These are phyloP conservation scores for Brassica nigra DNA, from an alignment of 345 rosid genomes.

Conservation along the genomic window DNA sequence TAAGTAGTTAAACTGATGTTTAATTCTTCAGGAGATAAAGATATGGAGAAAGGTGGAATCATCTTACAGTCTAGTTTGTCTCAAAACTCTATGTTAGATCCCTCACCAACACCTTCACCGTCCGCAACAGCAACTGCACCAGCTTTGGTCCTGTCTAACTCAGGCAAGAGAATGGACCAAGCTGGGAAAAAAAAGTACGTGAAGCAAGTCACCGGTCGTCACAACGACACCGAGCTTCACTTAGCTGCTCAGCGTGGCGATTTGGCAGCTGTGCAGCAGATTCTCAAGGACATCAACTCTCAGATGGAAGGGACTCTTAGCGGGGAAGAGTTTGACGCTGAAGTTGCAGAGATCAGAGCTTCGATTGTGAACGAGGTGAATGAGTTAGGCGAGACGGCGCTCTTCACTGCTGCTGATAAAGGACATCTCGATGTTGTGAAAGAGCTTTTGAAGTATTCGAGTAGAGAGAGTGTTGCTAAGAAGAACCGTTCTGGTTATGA, in stretches of 20 bases:
- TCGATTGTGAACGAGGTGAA: constrained; percentile 89
- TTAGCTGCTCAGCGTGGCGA: constrained; percentile 90
- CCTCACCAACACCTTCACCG: constrained; percentile 73
- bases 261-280: constrained; percentile 67
- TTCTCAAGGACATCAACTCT: constrained; percentile 67
- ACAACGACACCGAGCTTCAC: constrained; percentile 88
- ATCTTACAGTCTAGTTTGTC: constrained; percentile 42
- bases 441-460: constrained; percentile 82
- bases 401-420: constrained; percentile 89
- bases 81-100: constrained; percentile 50
- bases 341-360: constrained; percentile 83
- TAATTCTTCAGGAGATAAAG: constrained; percentile 49
- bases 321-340: constrained; percentile 75
- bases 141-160: constrained; percentile 73
- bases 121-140: constrained; percentile 77
- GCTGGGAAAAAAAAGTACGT: constrained; percentile 88
- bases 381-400: constrained; percentile 88
- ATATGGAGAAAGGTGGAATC: constrained; percentile 65
- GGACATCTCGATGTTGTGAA: constrained; percentile 88
- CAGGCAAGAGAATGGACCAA: constrained; percentile 90
- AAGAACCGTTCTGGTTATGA: constrained; percentile 81
- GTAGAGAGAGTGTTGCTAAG: constrained; percentile 68
- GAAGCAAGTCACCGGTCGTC: constrained; percentile 89
- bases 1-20: constrained; percentile 6
- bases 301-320: constrained; percentile 70